Conservation (phyloP, 495 filamentous ascomycete genomes). For the Evernia prunastri region DNA sequence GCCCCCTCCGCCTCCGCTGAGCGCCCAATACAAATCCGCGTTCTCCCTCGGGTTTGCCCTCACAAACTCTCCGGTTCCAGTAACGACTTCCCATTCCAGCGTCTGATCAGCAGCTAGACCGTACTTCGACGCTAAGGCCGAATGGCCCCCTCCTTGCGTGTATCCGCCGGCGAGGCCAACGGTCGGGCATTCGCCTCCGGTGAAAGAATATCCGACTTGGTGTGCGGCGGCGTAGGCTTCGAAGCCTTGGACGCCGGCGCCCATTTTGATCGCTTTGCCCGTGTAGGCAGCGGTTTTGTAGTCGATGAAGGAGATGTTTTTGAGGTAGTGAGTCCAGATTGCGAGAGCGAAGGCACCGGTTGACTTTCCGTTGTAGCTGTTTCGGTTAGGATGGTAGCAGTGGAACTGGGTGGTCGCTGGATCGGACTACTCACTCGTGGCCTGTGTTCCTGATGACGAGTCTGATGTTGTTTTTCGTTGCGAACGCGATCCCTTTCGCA, state of each 20-base stretch:
- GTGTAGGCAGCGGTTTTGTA: conserved; percentile 32
- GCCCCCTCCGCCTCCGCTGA: conserved; percentile 57
- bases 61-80: conserved; percentile 42
- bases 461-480: conserved; percentile 49
- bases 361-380: conserved; percentile 49
- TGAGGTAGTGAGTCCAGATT: conserved; percentile 58
- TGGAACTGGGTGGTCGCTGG: background rate
- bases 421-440: conserved; percentile 45
- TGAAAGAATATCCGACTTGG: background rate
- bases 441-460: conserved; percentile 67
- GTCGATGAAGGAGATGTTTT: conserved; percentile 36
- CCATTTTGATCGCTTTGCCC: conserved; percentile 47
- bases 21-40: conserved; percentile 60
- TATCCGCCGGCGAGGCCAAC: conserved; percentile 47
- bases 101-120: conserved; percentile 60
- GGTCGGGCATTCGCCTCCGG: conserved; percentile 21
- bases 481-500: conserved; percentile 56
- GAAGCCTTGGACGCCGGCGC: conserved; percentile 41
- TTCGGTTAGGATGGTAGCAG: background rate
- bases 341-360: conserved; percentile 49
- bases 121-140: conserved; percentile 42
- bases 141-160: conserved; percentile 56
- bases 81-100: conserved; percentile 56
- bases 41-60: conserved; percentile 50
- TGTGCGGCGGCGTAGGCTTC: conserved; percentile 43